Conservation (phyloP, 805 yeast species). For the Cyberlindnera misumaiensis region DNA sequence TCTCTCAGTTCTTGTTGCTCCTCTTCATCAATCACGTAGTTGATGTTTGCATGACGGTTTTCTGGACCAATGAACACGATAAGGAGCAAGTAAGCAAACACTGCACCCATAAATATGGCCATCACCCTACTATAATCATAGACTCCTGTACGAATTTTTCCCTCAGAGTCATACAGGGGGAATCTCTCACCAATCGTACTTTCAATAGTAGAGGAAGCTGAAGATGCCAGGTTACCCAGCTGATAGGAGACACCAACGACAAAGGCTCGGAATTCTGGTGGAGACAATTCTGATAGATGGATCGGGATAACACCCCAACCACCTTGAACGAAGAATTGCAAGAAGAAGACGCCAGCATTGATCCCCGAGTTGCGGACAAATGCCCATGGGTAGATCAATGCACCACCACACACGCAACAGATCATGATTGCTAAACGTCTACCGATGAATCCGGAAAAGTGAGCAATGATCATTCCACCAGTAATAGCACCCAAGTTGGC, state of each 20-base stretch:
- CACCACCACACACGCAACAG: slow-evolving; percentile 52
- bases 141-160: slow-evolving; percentile 20
- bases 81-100: slow-evolving; percentile 44
- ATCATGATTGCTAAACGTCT: slow-evolving; percentile 46
- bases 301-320: slow-evolving; percentile 65
- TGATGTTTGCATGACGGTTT: slow-evolving; percentile 31
- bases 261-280: slow-evolving; percentile 56
- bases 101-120: slow-evolving; percentile 64
- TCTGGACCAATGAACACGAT: slow-evolving; percentile 57
- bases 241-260: slow-evolving; percentile 61
- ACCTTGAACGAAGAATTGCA: slow-evolving; percentile 62
- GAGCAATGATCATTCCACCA: slow-evolving; percentile 54
- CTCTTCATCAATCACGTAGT: slow-evolving; percentile 17
- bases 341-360: slow-evolving; percentile 53
- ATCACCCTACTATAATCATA: slow-evolving; percentile 54
- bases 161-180: slow-evolving; percentile 29
- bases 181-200: slow-evolving; percentile 53
- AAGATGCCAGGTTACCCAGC: slow-evolving; percentile 60
- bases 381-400: slow-evolving; percentile 59
- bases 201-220: slow-evolving; percentile 66
- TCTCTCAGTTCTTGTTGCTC: slow-evolving; percentile 18
- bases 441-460: slow-evolving; percentile 47
- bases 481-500: slow-evolving; percentile 52
- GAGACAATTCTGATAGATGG: slow-evolving; percentile 54
- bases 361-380: slow-evolving; percentile 40